Percentiles rank a stretch among this genome's conserved stretches.
These are phyloP conservation scores for Pseudocercospora crystallina DNA, from an alignment of 2,329 filamentous ascomycete genomes.

Conservation along the genomic window DNA sequence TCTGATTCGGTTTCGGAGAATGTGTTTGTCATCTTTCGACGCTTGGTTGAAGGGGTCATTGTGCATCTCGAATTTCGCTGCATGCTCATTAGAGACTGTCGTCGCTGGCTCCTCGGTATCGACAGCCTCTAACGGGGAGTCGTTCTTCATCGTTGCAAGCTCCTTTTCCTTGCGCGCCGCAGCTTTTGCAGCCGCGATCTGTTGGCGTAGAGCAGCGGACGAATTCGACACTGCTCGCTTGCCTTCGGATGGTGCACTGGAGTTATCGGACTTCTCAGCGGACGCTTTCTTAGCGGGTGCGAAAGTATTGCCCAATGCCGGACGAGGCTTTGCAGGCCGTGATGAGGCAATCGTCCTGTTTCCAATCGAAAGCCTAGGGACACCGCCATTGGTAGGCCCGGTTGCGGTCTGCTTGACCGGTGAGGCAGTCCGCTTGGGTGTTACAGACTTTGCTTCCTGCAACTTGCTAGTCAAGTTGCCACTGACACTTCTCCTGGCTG, in stretches of 20 bases:
- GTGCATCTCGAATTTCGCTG: slow-evolving; percentile 53
- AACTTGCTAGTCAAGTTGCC: slow-evolving; percentile 25
- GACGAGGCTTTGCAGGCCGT: slow-evolving; percentile 30
- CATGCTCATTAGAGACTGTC: slow-evolving; percentile 22
- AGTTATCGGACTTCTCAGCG: not conserved
- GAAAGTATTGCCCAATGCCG: slow-evolving; percentile 37
- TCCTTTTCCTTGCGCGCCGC: slow-evolving; percentile 50
- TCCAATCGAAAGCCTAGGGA: slow-evolving; percentile 13
- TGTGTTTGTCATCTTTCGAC: slow-evolving; percentile 61
- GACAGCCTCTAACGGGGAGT: slow-evolving; percentile 19
- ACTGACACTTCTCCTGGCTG: slow-evolving; percentile 30
- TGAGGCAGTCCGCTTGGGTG: slow-evolving; percentile 13
- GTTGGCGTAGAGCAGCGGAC: slow-evolving; percentile 78
- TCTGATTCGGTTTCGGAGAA: slow-evolving; percentile 71
- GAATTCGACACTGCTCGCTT: slow-evolving; percentile 47
- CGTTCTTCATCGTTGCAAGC: slow-evolving; percentile 32
- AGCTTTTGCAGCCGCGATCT: slow-evolving; percentile 89
- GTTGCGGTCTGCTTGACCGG: slow-evolving; percentile 19
- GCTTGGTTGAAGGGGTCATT: slow-evolving; percentile 71
- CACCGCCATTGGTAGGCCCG: not conserved
- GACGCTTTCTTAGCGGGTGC: slow-evolving; percentile 21
- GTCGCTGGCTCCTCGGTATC: slow-evolving; percentile 11
- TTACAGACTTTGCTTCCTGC: slow-evolving; percentile 20
- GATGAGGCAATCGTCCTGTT: slow-evolving; percentile 38
- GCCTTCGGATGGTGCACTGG: slow-evolving; percentile 5